Base-by-base conservation (phyloP, 2,329 filamentous ascomycete species). In the Pseudopyricularia javanii region DNA sequence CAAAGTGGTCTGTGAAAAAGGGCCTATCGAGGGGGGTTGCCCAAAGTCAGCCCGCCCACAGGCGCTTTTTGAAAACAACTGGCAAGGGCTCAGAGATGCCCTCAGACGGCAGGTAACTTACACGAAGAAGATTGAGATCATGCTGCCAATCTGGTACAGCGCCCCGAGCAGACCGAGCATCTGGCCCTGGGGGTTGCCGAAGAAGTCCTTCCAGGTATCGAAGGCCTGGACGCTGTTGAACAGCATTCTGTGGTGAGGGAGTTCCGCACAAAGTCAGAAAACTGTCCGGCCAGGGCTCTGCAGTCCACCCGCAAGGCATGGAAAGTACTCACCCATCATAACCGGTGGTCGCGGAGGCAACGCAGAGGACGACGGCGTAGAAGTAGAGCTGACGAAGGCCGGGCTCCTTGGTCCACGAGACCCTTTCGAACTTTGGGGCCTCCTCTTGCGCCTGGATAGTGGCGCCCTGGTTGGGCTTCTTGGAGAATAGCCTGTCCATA, bases 101-200 rank as follows among this genome's bases (percentile, higher is more conserved):
- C 8, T 17, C 3, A 14, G n/a, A 7, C 3, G 17, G 22, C 4
- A 14, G 28, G 26, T 11, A 2, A 59, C 68, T 64, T 63, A 70
- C 68, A 82, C 77, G 32, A 82, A 66, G 2, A 77, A 78, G 40
- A 83, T 75, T 24, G 75, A 76, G 45, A 69, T 65, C 55, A 83
- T 71, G 54, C 75, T 77, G 47, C 79, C 79, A 40, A 83, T 73
- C 58, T 78, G 78, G 64, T 82, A 83, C 56, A 78, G 73, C 7
- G 79, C 76, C 9, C 73, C 74, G 3, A 83, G 68, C 32, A 83
- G 70, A 51, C 80, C 80, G 7, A 73, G 64, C 62, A 64, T 58
- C 55, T 66, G 61, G 57, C 73, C 62, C 61, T 70, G 40, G 0
- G 69, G 77, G 53, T 75, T 50, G 30, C 67, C 65, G 58, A 80